Base-by-base conservation (phyloP, 2,329 filamentous ascomycete species). In the Fusarium temperatum region DNA sequence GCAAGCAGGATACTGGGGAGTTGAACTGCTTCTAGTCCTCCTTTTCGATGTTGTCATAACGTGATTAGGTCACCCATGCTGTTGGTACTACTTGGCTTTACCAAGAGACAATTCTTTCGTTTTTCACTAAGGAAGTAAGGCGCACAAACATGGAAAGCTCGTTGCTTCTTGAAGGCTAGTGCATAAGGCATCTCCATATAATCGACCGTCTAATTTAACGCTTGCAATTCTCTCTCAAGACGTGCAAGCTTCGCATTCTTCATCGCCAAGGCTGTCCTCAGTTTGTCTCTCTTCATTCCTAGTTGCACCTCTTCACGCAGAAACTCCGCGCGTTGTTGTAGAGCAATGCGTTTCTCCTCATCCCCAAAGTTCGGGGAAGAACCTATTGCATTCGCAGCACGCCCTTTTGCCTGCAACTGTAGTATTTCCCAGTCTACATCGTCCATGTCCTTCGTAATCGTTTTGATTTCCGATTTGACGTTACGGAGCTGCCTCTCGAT, bases 131-230 rank as follows among this genome's bases (percentile, higher is more conserved):
- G 4, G 2, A 6, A 17, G 10, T 8, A 22, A 14, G 5, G 8
- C n/a, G n/a, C n/a, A n/a, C n/a, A n/a, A n/a, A n/a, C n/a, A n/a
- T n/a, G n/a, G n/a, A n/a, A n/a, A n/a, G n/a, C n/a, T n/a, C n/a
- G n/a, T n/a, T n/a, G n/a, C n/a, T n/a, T n/a, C n/a, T n/a, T 26
- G 3, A 0, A 22, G 18, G 1, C 8, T 1, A 28, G 18, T 47
- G 5, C 18, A 47, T 22, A 10, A 13, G 22, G 18, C 8, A 15
- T 13, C 26, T 10, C 18, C 6, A 28, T 0, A 28, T 15, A 0
- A 22, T 28, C 13, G 0, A 47, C 8, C 4, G 18, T 28, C 45
- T 48, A 48, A 28, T 11, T 15, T 12, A 4, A 2, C 0, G 26
- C 30, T 30, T 17, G 26, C 2, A 30, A 48, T 48, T 48, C 45